phyloP scores from a whole-genome alignment of 1,139 yeast genomes.

The Suhomyces maxii region DNA sequence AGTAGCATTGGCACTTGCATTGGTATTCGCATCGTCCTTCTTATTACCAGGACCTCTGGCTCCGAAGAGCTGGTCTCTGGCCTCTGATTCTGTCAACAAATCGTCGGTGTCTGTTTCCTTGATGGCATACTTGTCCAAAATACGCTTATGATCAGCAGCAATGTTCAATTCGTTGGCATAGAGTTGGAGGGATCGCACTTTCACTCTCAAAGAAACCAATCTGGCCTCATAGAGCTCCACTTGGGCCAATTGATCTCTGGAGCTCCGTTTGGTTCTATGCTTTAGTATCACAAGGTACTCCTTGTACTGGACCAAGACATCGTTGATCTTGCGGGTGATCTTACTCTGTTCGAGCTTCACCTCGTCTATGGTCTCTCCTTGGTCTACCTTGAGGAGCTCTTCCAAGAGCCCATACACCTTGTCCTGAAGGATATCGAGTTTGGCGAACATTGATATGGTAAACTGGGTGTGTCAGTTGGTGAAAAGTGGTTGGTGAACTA shows the following conservation, averaged over 20 bases:
- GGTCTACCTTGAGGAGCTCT: slow-evolving; percentile 10
- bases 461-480: background rate
- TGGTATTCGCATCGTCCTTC: background rate
- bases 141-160: slow-evolving; percentile 17
- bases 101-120: background rate
- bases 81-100: slow-evolving; percentile 1
- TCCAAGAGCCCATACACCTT: slow-evolving; percentile 11
- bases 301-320: slow-evolving; percentile 11
- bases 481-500: background rate
- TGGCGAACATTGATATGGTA: background rate
- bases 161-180: slow-evolving; percentile 15
- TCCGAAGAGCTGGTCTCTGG: slow-evolving; percentile 12
- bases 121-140: slow-evolving; percentile 15
- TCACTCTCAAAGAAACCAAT: slow-evolving; percentile 13
- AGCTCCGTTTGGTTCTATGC: slow-evolving; percentile 6
- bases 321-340: slow-evolving; percentile 12
- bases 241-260: slow-evolving; percentile 6
- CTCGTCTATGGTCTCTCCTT: slow-evolving; percentile 9
- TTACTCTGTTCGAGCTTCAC: slow-evolving; percentile 9
- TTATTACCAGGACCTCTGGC: slow-evolving; percentile 1
- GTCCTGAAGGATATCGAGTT: slow-evolving; percentile 13
- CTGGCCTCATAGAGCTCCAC: slow-evolving; percentile 17
- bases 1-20: slow-evolving; percentile 2
- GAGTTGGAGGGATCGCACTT: slow-evolving; percentile 20
- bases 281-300: slow-evolving; percentile 7